Conservation (phyloP, 2,329 filamentous ascomycete genomes). For the Colletotrichum spaethianum region DNA sequence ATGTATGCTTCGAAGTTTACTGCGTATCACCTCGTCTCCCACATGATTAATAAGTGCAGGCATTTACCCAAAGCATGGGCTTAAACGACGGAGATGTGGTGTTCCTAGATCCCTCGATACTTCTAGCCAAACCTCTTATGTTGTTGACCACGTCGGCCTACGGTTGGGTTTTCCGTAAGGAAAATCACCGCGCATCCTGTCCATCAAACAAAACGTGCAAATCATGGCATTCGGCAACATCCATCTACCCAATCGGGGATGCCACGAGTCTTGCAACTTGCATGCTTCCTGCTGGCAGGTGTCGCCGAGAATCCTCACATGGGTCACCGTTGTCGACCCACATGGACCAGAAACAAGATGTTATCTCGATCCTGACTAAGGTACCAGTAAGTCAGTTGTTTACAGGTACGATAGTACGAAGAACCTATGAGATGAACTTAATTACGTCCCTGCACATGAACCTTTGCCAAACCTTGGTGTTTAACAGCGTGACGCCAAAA, state of each 20-base stretch:
- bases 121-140: too few species aligned
- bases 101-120: too few species aligned
- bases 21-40: too few species aligned
- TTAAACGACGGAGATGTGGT: too few species aligned
- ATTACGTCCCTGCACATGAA: background rate
- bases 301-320: slow-evolving; percentile 6
- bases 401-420: too few species aligned
- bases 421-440: slow-evolving; percentile 5
- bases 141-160: background rate
- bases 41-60: too few species aligned
- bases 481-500: background rate
- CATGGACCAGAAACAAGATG: slow-evolving; percentile 31
- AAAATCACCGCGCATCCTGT: background rate
- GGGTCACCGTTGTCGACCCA: slow-evolving; percentile 13
- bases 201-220: background rate
- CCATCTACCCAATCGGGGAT: background rate
- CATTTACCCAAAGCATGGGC: too few species aligned
- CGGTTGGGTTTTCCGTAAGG: background rate
- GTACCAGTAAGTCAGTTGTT: background rate
- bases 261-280: background rate
- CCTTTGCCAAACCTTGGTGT: background rate
- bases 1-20: background rate
- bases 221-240: background rate
- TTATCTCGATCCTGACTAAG: background rate
- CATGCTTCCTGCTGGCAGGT: background rate